phyloP scores from a whole-genome alignment of 805 yeast species.

The Candida ascalaphidarum region DNA sequence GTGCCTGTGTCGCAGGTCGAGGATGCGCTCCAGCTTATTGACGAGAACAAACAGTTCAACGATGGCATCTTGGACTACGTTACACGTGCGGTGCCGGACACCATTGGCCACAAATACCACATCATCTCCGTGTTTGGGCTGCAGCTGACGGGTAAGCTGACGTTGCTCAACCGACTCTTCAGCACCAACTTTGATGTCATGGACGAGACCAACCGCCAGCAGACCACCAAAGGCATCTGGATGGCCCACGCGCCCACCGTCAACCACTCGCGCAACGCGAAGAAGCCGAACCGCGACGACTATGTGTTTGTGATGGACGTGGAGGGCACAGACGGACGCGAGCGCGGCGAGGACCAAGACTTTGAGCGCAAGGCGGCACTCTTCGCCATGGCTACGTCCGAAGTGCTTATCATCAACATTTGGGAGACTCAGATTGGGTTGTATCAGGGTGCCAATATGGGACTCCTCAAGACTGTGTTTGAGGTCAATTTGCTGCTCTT shows the following conservation, averaged over 20 bases:
- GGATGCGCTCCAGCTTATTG: constrained; percentile 52
- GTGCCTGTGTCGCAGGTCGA: constrained; percentile 23
- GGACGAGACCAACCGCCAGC: constrained; percentile 81
- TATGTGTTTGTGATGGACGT: constrained; percentile 83
- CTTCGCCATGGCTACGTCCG: constrained; percentile 89
- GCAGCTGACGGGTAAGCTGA: constrained; percentile 94
- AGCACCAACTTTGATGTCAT: constrained; percentile 87
- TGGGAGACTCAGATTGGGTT: constrained; percentile 98
- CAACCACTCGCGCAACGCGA: constrained; percentile 6
- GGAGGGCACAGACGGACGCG: constrained; percentile 98
- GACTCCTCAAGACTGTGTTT: constrained; percentile 86
- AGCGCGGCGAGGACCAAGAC: constrained; percentile 97
- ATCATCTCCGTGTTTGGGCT: constrained; percentile 95
- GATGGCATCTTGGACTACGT: constrained; percentile 7
- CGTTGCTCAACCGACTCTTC: constrained; percentile 77
- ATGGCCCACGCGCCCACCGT: constrained; percentile 30
- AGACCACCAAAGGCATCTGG: constrained; percentile 56
- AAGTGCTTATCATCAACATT: constrained; percentile 80
- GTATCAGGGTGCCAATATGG: constrained; percentile 98
- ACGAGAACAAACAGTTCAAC: constrained; percentile 52
- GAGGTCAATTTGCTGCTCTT: constrained; percentile 88
- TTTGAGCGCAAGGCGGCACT: constrained; percentile 94
- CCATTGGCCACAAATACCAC: constrained; percentile 69
- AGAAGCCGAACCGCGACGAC: constrained; percentile 10
- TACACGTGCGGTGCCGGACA: constrained; percentile 18